Base-by-base conservation (phyloP, 1,284 basidiomycete genomes). In the Tilletiaria anomala region DNA sequence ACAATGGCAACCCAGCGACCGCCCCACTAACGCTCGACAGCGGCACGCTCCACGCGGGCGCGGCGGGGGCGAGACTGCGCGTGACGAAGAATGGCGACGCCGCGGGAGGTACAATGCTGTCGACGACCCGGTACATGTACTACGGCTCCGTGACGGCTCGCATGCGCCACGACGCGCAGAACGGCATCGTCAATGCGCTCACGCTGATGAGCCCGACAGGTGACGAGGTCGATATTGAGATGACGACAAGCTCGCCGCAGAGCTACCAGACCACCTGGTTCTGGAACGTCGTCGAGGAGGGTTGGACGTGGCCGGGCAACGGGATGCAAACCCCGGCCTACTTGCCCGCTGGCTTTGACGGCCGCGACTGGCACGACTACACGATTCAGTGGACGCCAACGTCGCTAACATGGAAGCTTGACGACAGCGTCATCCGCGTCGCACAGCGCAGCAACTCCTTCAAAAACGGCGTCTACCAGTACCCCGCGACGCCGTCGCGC, bases 1-100 rank as follows among this genome's bases (percentile, higher is more conserved):
- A 29, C 26, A 29, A 29, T 29, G 26, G 26, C 26, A 29, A 8
- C 26, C n/a, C n/a, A n/a, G 26, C 26, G 10, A 47, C 44, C 21
- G 8, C 26, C n/a, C 10, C 26, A 8, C n/a, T 29, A 8, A 29
- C 26, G 26, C 26, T 29, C 26, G 26, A 29, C 26, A 29, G n/a
- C n/a, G 26, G 26, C 26, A 8, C n/a, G 8, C 26, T 29, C n/a
- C 10, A n/a, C 26, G n/a, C 8, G 26, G 26, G 26, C 10, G 10
- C 8, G n/a, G 26, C 8, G 8, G 26, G 26, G n/a, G 26, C n/a
- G 26, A 8, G 8, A n/a, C 26, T 29, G 26, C 10, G n/a, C 8
- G n/a, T 29, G 26, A 29, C 26, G 10, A 8, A 29, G 26, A n/a
- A n/a, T 8, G 8, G 10, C 26, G 10, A 29, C 8, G 26, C 10